These are phyloP conservation scores for Tolypocladium pustulatum DNA, from an alignment of 2,329 filamentous ascomycete species.

Conservation along the genomic window DNA sequence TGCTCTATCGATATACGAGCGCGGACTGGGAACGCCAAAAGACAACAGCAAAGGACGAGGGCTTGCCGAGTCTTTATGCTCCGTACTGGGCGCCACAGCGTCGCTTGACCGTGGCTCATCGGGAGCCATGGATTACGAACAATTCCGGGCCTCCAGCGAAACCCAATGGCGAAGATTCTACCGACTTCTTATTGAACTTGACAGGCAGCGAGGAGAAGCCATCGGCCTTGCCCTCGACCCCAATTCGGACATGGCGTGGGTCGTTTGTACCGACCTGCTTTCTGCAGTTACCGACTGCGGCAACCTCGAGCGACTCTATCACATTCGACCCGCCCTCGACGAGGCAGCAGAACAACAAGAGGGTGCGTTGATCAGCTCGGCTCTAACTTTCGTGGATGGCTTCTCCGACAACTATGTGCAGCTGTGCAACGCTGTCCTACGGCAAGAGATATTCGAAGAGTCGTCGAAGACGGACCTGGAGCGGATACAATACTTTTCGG, in stretches of 20 bases:
- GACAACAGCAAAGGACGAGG: slow-evolving; percentile 38
- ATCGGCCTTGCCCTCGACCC: slow-evolving; percentile 68
- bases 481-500: slow-evolving; percentile 68
- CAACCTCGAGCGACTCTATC: slow-evolving; percentile 60
- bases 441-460: slow-evolving; percentile 65
- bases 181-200: slow-evolving; percentile 72
- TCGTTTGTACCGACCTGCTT: slow-evolving; percentile 72
- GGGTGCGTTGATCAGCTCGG: slow-evolving; percentile 57
- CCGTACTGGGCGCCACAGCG: slow-evolving; percentile 59
- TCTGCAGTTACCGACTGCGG: slow-evolving; percentile 74
- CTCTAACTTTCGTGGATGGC: slow-evolving; percentile 56
- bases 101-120: slow-evolving; percentile 50
- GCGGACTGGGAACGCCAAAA: slow-evolving; percentile 34
- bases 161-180: slow-evolving; percentile 87
- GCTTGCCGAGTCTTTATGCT: slow-evolving; percentile 66
- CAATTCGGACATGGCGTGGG: slow-evolving; percentile 64
- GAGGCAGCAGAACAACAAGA: slow-evolving; percentile 38
- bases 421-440: slow-evolving; percentile 55
- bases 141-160: slow-evolving; percentile 64
- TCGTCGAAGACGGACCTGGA: slow-evolving; percentile 59
- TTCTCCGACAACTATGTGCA: slow-evolving; percentile 62
- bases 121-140: slow-evolving; percentile 62
- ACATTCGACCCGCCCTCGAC: slow-evolving; percentile 51
- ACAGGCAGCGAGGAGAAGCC: slow-evolving; percentile 75
- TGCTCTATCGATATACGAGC: slow-evolving; percentile 71